Percentiles rank a stretch among this genome's conserved stretches.
These are phyloP conservation scores for Stachybotrys chlorohalonatus DNA, from an alignment of 2,329 filamentous ascomycete genomes.

Conservation along the genomic window DNA sequence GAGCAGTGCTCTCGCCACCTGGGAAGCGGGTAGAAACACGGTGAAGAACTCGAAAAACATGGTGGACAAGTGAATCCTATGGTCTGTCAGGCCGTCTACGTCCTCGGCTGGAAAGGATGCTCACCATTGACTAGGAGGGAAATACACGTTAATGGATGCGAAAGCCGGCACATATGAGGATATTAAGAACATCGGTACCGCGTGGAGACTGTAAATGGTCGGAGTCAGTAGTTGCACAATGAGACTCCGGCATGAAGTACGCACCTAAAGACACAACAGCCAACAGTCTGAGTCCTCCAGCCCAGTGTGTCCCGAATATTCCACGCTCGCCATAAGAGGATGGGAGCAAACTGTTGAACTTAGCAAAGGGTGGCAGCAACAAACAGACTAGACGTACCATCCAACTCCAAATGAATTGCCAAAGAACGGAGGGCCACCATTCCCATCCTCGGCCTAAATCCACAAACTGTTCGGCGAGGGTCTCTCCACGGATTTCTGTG, in stretches of 20 bases:
- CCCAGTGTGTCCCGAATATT: conserved; percentile 55
- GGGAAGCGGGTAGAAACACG: conserved; percentile 52
- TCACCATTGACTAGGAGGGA: conserved; percentile 51
- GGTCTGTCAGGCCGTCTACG: conserved; percentile 27
- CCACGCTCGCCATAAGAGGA: conserved; percentile 50
- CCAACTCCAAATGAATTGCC: conserved; percentile 55
- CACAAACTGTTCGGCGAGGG: conserved; percentile 27
- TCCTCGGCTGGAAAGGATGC: conserved; percentile 19
- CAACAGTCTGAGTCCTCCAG: conserved; percentile 54
- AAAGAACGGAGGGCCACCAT: conserved; percentile 52
- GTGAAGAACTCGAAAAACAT: conserved; percentile 51
- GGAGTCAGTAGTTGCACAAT: background rate
- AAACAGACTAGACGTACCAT: conserved; percentile 21
- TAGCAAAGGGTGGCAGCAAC: background rate
- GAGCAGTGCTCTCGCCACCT: conserved; percentile 29
- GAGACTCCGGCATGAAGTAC: conserved; percentile 4
- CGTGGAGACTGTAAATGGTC: conserved; percentile 38
- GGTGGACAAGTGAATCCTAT: conserved; percentile 39
- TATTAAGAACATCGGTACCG: conserved; percentile 56
- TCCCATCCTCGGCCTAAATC: conserved; percentile 47
- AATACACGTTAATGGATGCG: conserved; percentile 40
- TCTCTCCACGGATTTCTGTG: conserved; percentile 28
- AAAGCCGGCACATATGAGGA: conserved; percentile 43
- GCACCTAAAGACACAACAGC: conserved; percentile 33
- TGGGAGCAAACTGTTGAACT: conserved; percentile 30